phyloP scores from a whole-genome alignment of 2,329 filamentous ascomycete species.

The Pyrenochaeta sp. region DNA sequence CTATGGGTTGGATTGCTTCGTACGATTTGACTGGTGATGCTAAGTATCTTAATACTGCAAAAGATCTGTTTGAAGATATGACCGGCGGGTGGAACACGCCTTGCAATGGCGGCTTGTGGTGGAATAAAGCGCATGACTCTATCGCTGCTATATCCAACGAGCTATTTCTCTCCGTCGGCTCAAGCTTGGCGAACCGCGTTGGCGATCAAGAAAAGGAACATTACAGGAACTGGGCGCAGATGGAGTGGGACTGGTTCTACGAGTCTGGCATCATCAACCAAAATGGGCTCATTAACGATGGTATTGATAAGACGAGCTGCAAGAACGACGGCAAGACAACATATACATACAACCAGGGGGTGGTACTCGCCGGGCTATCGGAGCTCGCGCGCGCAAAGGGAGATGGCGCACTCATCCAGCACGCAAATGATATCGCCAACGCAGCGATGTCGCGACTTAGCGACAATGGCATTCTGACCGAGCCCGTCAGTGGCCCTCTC shows the following conservation, averaged over 20 bases:
- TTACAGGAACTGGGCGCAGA: constrained; percentile 61
- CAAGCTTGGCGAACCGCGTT: constrained; percentile 62
- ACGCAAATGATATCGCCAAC: constrained; percentile 39
- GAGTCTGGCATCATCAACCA: constrained; percentile 61
- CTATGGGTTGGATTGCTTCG: constrained; percentile 64
- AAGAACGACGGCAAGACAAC: constrained; percentile 61
- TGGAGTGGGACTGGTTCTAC: constrained; percentile 64
- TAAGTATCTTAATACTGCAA: constrained; percentile 64
- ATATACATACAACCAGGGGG: constrained; percentile 68
- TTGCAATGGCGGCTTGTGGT: constrained; percentile 63
- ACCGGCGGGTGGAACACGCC: constrained; percentile 58
- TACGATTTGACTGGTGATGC: constrained; percentile 63
- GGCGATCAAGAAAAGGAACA: constrained; percentile 44
- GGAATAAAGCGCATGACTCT: constrained; percentile 62
- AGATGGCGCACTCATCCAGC: constrained; percentile 31
- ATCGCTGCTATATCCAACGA: constrained; percentile 68
- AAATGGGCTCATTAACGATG: constrained; percentile 63
- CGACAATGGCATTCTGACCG: constrained; percentile 44
- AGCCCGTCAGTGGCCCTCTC: constrained; percentile 30
- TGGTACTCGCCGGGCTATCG: constrained; percentile 64
- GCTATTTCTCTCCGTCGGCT: constrained; percentile 63
- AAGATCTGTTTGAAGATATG: constrained; percentile 66
- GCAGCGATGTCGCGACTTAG: constrained; percentile 37
- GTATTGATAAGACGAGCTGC: constrained; percentile 58
- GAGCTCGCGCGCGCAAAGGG: constrained; percentile 60